Conservation (phyloP, 2,329 filamentous ascomycete species). For the Xylaria sp. region DNA sequence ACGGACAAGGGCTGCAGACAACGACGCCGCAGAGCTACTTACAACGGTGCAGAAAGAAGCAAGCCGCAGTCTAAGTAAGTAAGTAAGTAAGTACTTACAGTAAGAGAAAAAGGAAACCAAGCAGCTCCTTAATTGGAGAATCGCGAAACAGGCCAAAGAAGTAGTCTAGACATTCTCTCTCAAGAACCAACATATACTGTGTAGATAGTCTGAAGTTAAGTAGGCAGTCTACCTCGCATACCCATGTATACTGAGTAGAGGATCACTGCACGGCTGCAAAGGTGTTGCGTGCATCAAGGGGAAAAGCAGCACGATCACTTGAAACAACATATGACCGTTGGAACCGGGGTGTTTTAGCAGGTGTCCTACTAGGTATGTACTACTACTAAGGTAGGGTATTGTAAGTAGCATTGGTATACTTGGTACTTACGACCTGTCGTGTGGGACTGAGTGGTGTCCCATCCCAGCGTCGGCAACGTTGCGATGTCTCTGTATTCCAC, state of each 20-base stretch:
- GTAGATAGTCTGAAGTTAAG: no score
- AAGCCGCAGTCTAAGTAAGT: no score
- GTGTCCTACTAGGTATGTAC: not conserved
- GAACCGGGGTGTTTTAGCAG: not conserved
- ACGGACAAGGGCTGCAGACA: no score
- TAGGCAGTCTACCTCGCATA: not conserved
- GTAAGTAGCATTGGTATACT: no score
- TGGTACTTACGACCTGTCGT: no score
- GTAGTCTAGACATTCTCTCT: not conserved
- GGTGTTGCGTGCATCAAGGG: slow-evolving; percentile 17
- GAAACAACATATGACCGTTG: slow-evolving; percentile 19
- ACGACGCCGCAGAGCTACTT: no score
- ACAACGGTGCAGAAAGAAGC: no score
- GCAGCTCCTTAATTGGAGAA: slow-evolving; percentile 3
- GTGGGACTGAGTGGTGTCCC: no score
- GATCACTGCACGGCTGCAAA: slow-evolving; percentile 3
- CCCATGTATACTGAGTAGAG: no score
- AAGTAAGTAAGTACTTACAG: no score
- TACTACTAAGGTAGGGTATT: no score
- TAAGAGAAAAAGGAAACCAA: not conserved
- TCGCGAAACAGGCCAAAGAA: slow-evolving; percentile 6
- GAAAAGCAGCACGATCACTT: slow-evolving; percentile 17
- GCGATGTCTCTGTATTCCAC: not conserved
- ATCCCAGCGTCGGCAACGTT: not conserved
- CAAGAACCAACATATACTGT: no score